A percentile compares a stretch with the other conserved stretches of the same genome.
Evolutionary conservation across 257 asterid species (phyloP).

Genomic region (Lavandula angustifolia): DNA sequence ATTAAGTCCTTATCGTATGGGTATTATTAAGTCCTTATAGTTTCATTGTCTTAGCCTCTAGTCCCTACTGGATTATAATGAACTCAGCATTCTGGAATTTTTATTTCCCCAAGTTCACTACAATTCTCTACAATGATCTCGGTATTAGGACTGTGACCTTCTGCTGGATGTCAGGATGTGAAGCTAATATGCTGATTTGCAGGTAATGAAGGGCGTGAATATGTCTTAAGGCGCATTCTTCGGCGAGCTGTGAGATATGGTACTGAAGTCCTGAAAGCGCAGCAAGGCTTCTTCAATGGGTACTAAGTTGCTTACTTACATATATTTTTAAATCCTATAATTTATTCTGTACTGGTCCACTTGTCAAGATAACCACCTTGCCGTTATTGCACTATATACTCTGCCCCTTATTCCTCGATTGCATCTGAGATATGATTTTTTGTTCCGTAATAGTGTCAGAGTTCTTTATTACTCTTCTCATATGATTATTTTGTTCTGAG

Average conservation of each 20-base stretch:
- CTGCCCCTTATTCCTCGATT: not conserved
- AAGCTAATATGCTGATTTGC: slow-evolving; percentile 31
- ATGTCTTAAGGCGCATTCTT: slow-evolving; percentile 90
- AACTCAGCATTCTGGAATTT: too few species aligned
- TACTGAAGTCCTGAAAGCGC: slow-evolving; percentile 87
- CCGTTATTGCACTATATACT: not conserved
- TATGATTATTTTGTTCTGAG: slow-evolving; percentile 31
- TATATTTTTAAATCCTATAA: not conserved
- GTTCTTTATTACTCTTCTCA: slow-evolving; percentile 16
- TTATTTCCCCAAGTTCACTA: not conserved
- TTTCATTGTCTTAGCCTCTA: not conserved
- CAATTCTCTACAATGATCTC: slow-evolving; percentile 15
- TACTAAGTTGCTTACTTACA: slow-evolving; percentile 29
- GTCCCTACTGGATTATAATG: too few species aligned
- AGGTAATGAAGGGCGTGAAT: slow-evolving; percentile 99
- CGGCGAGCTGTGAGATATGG: slow-evolving; percentile 99
- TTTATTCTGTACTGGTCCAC: slow-evolving; percentile 1
- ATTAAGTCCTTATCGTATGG: not conserved
- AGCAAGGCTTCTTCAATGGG: slow-evolving; percentile 86
- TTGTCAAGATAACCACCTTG: not conserved
- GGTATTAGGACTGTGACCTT: slow-evolving; percentile 8
- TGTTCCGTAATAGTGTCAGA: slow-evolving; percentile 4
- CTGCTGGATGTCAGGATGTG: not conserved
- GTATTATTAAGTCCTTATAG: not conserved
- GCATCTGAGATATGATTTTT: slow-evolving; percentile 6